Conservation (phyloP, 2,329 filamentous ascomycete species). For the Macrophomina tecta region DNA sequence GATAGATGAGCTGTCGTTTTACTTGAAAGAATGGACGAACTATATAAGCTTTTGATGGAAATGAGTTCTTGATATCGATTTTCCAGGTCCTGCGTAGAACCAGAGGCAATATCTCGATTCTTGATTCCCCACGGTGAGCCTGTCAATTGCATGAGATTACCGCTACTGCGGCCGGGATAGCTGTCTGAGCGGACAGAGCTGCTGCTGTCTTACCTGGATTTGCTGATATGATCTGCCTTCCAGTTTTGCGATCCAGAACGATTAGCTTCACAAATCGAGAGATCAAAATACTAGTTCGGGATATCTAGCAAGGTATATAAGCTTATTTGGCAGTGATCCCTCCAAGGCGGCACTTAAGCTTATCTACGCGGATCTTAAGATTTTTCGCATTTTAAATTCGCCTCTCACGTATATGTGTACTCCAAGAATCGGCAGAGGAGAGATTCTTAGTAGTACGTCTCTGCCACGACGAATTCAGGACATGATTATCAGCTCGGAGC, state of each 20-base stretch:
- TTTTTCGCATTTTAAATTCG: no score
- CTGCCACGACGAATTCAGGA: no score
- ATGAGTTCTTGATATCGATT: neutral
- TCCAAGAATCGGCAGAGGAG: no score
- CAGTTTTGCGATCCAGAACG: neutral
- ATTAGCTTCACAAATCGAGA: slow-evolving; percentile 6
- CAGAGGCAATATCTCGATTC: neutral
- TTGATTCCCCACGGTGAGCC: neutral
- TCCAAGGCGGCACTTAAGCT: neutral
- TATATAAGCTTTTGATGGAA: neutral
- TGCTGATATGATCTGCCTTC: neutral
- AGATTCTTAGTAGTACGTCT: no score
- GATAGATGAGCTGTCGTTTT: neutral
- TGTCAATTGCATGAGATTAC: neutral
- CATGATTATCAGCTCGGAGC: no score
- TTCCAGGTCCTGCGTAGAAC: neutral
- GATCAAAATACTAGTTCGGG: neutral
- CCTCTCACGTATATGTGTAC: no score
- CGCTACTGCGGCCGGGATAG: neutral
- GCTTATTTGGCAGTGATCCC: neutral
- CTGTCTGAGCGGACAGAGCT: neutral
- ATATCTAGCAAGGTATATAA: neutral
- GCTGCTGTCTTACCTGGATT: neutral
- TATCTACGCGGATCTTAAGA: no score
- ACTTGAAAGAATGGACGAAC: slow-evolving; percentile 13